These are phyloP conservation scores for Cladorrhinum sp. DNA, from an alignment of 2,329 filamentous ascomycete species.

Conservation along the genomic window DNA sequence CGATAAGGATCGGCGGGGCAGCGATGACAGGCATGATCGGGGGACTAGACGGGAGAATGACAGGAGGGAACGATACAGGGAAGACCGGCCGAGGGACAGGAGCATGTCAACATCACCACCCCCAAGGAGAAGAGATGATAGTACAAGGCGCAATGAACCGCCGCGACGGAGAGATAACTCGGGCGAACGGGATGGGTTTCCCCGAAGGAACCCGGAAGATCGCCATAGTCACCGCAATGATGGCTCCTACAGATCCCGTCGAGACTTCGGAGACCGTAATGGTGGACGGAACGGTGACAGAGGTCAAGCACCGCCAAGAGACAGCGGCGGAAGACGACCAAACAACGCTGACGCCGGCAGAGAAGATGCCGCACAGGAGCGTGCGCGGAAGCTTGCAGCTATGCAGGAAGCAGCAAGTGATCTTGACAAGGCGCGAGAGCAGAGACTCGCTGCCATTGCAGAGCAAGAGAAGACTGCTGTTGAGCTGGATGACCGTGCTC, in stretches of 20 bases:
- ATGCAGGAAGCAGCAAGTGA: constrained; percentile 71
- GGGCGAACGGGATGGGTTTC: constrained; percentile 12
- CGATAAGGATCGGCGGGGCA: not conserved
- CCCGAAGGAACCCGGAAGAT: constrained; percentile 5
- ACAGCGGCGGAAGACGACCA: constrained; percentile 23
- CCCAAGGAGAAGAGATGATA: constrained; percentile 31
- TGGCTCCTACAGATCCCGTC: constrained; percentile 1
- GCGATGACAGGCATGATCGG: constrained; percentile 12
- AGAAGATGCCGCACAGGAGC: constrained; percentile 49
- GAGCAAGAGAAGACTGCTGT: constrained; percentile 61
- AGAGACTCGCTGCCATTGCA: constrained; percentile 64
- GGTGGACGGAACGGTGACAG: constrained; percentile 10
- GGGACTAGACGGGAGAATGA: constrained; percentile 13
- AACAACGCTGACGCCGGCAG: constrained; percentile 22
- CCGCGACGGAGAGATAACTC: constrained; percentile 17
- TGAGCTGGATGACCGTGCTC: constrained; percentile 63
- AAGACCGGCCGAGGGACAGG: constrained; percentile 3
- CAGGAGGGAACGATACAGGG: constrained; percentile 5
- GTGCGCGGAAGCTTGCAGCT: constrained; percentile 64
- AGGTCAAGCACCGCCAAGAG: constrained; percentile 10
- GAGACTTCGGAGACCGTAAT: not conserved
- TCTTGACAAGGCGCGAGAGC: constrained; percentile 67
- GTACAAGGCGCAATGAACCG: constrained; percentile 30
- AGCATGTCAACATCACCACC: constrained; percentile 24
- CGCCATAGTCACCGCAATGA: constrained; percentile 10